Conservation (phyloP, 139 green algal genomes). For the Chlorella sp. region DNA sequence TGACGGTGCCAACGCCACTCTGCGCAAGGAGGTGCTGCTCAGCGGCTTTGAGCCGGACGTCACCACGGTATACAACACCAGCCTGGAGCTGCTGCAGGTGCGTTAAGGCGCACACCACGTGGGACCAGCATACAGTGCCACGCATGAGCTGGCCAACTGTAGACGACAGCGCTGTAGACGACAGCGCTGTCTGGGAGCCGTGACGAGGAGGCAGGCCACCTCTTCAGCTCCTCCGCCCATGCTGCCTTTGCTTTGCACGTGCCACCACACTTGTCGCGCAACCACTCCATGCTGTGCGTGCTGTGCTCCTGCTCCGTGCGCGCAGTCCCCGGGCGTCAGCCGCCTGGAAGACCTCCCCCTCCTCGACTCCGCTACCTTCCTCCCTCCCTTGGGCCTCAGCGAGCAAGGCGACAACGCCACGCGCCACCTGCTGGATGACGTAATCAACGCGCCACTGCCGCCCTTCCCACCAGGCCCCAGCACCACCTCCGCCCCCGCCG, state of each 20-base stretch:
- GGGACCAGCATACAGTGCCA: neutral
- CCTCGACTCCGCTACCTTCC: neutral
- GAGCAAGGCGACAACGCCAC: neutral
- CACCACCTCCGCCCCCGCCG: neutral
- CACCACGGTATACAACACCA: slow-evolving; percentile 37
- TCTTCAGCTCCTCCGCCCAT: no score
- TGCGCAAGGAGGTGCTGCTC: slow-evolving; percentile 13
- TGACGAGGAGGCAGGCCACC: no score
- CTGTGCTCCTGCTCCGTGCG: no score
- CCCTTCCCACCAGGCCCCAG: neutral
- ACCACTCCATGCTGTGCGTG: no score
- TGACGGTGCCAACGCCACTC: slow-evolving; percentile 16
- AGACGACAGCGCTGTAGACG: no score
- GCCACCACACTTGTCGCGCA: no score
- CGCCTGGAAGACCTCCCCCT: neutral
- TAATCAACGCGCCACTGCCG: neutral
- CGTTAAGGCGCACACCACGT: neutral
- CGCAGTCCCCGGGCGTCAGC: no score
- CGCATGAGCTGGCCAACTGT: no score
- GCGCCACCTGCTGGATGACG: neutral
- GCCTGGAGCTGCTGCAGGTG: slow-evolving; percentile 17
- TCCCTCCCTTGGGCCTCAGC: neutral
- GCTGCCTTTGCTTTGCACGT: no score
- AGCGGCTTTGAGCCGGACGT: slow-evolving; percentile 23
- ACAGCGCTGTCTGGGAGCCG: no score